Conservation (phyloP, 2,329 filamentous ascomycete genomes). For the Tolypocladium tropicale region DNA sequence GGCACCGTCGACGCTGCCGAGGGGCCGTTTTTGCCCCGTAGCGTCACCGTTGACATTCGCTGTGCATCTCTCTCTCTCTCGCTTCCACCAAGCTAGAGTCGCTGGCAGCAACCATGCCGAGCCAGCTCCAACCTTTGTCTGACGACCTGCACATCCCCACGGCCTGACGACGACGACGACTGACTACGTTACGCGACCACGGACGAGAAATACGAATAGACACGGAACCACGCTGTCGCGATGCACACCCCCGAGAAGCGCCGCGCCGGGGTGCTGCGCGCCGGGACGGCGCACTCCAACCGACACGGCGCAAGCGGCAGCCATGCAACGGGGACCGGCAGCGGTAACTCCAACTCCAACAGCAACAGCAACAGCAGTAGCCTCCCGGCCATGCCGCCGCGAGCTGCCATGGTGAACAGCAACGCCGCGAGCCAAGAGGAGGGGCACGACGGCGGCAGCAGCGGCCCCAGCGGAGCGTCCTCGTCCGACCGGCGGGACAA, state of each 20-base stretch:
- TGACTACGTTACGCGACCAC: neutral
- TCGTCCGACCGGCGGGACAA: constrained; percentile 25
- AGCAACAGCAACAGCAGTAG: constrained; percentile 9
- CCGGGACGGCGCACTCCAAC: constrained; percentile 8
- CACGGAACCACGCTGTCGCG: neutral
- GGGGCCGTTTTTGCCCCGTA: neutral
- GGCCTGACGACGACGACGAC: constrained; percentile 11
- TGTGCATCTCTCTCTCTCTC: neutral
- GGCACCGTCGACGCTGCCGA: neutral
- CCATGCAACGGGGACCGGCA: neutral
- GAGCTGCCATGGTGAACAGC: constrained; percentile 16
- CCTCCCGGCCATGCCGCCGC: constrained; percentile 18
- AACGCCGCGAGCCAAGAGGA: constrained; percentile 13
- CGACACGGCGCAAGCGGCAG: constrained; percentile 15
- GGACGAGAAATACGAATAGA: neutral
- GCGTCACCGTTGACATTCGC: neutral
- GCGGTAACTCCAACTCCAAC: constrained; percentile 10
- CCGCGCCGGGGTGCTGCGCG: constrained; percentile 20
- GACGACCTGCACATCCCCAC: constrained; percentile 13
- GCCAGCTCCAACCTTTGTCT: constrained; percentile 8
- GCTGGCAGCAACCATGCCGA: constrained; percentile 17
- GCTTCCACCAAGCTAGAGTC: neutral
- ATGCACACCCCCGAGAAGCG: constrained; percentile 37
- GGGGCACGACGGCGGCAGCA: constrained; percentile 10
- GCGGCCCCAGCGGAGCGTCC: constrained; percentile 8